Percentiles rank a stretch among this genome's conserved stretches.
Evolutionary conservation across 208 protist genomes (phyloP).

Genomic region (Wallacemonas sp.): DNA sequence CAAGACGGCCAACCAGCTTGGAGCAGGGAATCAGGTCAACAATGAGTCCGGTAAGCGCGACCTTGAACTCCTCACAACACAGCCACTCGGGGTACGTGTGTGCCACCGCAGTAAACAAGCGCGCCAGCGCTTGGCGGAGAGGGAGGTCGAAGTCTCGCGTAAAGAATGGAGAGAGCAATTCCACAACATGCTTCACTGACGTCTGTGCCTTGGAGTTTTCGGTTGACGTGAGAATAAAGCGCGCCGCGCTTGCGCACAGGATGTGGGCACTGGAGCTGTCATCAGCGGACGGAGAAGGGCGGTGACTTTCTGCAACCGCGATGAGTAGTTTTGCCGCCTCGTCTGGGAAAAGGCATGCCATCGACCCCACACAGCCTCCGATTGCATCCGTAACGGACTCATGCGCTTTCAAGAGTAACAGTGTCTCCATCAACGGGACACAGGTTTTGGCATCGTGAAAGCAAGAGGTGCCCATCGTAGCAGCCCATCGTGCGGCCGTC

Average conservation of each 20-base stretch:
- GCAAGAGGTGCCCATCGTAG: conserved; percentile 9
- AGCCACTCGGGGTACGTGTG: conserved; percentile 35
- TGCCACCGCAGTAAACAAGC: conserved; percentile 37
- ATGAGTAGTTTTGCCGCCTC: background rate
- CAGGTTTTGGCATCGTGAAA: conserved; percentile 34
- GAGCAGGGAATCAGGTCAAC: conserved; percentile 27
- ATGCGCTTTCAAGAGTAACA: conserved; percentile 26
- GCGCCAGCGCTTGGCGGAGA: conserved; percentile 26
- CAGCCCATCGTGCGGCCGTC: conserved; percentile 21
- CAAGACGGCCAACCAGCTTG: conserved; percentile 59
- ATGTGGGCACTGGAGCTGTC: background rate
- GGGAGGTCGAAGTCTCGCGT: conserved; percentile 13
- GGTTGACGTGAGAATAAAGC: conserved; percentile 7
- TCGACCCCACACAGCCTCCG: conserved; percentile 30
- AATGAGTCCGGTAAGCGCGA: conserved; percentile 24
- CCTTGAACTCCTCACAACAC: conserved; percentile 23
- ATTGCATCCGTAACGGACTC: conserved; percentile 23
- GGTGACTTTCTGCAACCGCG: background rate
- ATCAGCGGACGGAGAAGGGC: background rate
- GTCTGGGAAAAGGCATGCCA: conserved; percentile 21
- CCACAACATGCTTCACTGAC: background rate
- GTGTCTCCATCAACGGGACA: conserved; percentile 16
- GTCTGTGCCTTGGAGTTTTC: background rate
- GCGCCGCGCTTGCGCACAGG: conserved; percentile 7
- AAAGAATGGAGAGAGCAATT: conserved; percentile 13